phyloP scores from a whole-genome alignment of 805 yeast species.

The Helenozyma baotianmanensis region DNA sequence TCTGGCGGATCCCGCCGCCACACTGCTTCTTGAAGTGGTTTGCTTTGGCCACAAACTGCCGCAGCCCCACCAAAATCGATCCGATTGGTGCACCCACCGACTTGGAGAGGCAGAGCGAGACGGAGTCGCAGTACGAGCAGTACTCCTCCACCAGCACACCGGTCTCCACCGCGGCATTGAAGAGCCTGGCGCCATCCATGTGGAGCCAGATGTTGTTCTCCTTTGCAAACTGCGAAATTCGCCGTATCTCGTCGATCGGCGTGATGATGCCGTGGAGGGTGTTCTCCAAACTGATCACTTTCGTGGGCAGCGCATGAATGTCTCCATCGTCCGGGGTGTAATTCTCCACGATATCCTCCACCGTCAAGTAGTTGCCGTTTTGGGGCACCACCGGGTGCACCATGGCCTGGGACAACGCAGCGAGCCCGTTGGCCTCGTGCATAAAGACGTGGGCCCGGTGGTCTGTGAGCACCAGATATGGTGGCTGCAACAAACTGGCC shows the following conservation, averaged over 20 bases:
- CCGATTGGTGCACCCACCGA: slow-evolving; percentile 94
- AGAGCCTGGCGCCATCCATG: slow-evolving; percentile 92
- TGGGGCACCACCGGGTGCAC: slow-evolving; percentile 76
- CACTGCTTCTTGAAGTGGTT: slow-evolving; percentile 85
- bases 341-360: slow-evolving; percentile 69
- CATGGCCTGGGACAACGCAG: slow-evolving; percentile 88
- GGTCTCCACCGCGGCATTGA: slow-evolving; percentile 81
- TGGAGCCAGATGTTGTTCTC: slow-evolving; percentile 60
- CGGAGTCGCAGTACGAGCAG: slow-evolving; percentile 78
- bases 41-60: slow-evolving; percentile 57
- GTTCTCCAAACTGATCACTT: slow-evolving; percentile 79
- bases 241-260: slow-evolving; percentile 73
- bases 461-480: slow-evolving; percentile 82
- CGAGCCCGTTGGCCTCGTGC: slow-evolving; percentile 89
- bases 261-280: slow-evolving; percentile 78
- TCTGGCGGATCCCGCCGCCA: slow-evolving; percentile 92
- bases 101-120: slow-evolving; percentile 84
- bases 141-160: slow-evolving; percentile 66
- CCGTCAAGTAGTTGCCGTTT: slow-evolving; percentile 71
- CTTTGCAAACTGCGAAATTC: slow-evolving; percentile 67
- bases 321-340: slow-evolving; percentile 72
- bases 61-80: slow-evolving; percentile 71
- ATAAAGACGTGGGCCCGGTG: slow-evolving; percentile 77
- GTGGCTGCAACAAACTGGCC: slow-evolving; percentile 73
- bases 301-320: slow-evolving; percentile 86